These are phyloP conservation scores for Mycena galericulata DNA, from an alignment of 768 basidiomycete species.

Conservation along the genomic window DNA sequence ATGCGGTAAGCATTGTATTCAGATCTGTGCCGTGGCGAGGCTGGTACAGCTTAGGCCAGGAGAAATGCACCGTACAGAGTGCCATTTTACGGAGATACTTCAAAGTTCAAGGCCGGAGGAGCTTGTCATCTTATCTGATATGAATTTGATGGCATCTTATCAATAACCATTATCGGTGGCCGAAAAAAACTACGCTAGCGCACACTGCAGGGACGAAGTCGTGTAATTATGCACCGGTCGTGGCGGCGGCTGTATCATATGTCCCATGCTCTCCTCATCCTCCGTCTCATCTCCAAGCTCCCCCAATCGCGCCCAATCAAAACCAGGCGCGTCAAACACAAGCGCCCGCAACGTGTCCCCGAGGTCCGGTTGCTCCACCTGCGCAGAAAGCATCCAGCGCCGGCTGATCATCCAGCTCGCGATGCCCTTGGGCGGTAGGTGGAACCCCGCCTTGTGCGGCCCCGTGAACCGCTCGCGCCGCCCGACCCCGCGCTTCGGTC, in stretches of 20 bases:
- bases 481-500: slow-evolving; percentile 69
- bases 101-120: background rate
- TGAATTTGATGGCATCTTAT: too few relatives aligned
- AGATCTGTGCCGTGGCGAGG: too few relatives aligned
- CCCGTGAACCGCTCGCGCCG: slow-evolving; percentile 68
- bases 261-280: slow-evolving; percentile 39
- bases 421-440: slow-evolving; percentile 73
- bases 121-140: background rate
- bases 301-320: slow-evolving; percentile 62
- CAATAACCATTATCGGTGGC: background rate
- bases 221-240: slow-evolving; percentile 35
- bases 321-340: slow-evolving; percentile 59
- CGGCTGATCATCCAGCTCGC: slow-evolving; percentile 83
- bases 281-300: slow-evolving; percentile 67
- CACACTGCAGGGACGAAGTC: slow-evolving; percentile 52
- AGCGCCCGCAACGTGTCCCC: slow-evolving; percentile 54
- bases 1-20: too few relatives aligned
- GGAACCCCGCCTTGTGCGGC: slow-evolving; percentile 64
- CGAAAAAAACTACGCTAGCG: slow-evolving; percentile 40
- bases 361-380: slow-evolving; percentile 61
- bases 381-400: slow-evolving; percentile 64
- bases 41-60: too few relatives aligned
- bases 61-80: too few relatives aligned
- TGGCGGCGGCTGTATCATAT: slow-evolving; percentile 37
- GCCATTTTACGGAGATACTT: too few relatives aligned